Evolutionary conservation across 2,329 filamentous ascomycete species (phyloP), one percentile per base, ranked within the genome.

Genomic region (Thelonectria discophora): DNA sequence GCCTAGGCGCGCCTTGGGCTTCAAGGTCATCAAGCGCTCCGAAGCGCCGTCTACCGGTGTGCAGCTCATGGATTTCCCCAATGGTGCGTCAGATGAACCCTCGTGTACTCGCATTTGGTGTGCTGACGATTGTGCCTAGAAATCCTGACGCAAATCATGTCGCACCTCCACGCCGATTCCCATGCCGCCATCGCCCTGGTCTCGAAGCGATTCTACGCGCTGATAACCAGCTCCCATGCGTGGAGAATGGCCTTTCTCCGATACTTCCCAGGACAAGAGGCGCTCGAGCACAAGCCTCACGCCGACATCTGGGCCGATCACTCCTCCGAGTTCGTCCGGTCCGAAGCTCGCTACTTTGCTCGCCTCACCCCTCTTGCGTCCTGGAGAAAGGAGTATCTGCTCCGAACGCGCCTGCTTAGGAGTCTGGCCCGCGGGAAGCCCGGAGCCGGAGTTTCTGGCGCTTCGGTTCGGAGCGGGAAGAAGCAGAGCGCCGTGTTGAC

Each of bases 301-400:
- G 72, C 70, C 13, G 76, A 77, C 18, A 70, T 78, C 1, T 79
- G 79, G 68, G 80, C 82, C 20, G 77, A 80, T 21, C 79, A 86
- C 37, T 76, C 77, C 47, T 76, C 78, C 55, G 88, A 87, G 71
- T 76, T 76, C 56, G 80, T 93, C 46, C 86, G 87, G 27, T 90
- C 90, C 1, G 91, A 95, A 72, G 86, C 87, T 69, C 90, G 93
- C 46, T 86, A 88, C 66, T 99, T 98, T 72, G 87, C 91, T 15
- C 88, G 94, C 45, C 83, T 99, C 56, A 96, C 92, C 10, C 84
- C 88, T 3, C 79, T 94, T 63, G 91, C 93, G n/a, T 95, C 94
- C 9, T 98, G 95, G 94, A 87, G 94, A 69, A 97, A 92, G 77
- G 95, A 99, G 76, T 99, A 98, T 72, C 90, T 98, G 49, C 80